phyloP scores from a whole-genome alignment of 441 rosid genomes.

The Erodium trifolium region DNA sequence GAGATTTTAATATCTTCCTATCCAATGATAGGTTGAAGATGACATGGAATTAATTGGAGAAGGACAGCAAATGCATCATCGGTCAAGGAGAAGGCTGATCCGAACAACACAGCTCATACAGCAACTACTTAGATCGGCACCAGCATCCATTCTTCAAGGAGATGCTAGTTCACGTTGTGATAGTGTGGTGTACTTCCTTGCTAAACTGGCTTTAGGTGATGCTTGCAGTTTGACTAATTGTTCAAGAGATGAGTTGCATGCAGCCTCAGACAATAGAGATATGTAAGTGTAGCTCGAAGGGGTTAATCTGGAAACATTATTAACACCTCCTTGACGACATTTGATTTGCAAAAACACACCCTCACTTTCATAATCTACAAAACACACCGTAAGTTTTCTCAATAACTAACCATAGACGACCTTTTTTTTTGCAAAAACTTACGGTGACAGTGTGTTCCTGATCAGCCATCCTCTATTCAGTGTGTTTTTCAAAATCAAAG shows the following conservation, averaged over 20 bases:
- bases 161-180: slow-evolving; percentile 46
- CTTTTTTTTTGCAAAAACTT: too few species aligned
- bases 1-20: slow-evolving; percentile 14
- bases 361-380: too few species aligned
- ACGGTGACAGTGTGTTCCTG: too few species aligned
- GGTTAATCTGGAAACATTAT: not conserved
- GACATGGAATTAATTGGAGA: slow-evolving; percentile 29
- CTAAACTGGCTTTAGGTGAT: slow-evolving; percentile 59
- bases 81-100: slow-evolving; percentile 65
- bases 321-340: too few species aligned
- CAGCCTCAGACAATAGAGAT: slow-evolving; percentile 22
- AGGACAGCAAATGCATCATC: slow-evolving; percentile 17
- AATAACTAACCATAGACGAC: too few species aligned
- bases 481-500: too few species aligned
- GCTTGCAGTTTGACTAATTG: slow-evolving; percentile 39
- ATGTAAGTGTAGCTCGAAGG: slow-evolving; percentile 29
- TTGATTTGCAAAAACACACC: too few species aligned
- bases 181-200: slow-evolving; percentile 38
- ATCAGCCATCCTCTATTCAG: too few species aligned
- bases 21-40: slow-evolving; percentile 48
- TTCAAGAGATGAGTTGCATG: slow-evolving; percentile 21
- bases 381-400: not conserved
- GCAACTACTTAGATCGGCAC: slow-evolving; percentile 50
- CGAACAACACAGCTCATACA: slow-evolving; percentile 72
- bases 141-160: slow-evolving; percentile 34